phyloP scores from a whole-genome alignment of 257 asterid species.

The Nicotiana tomentosiformis region DNA sequence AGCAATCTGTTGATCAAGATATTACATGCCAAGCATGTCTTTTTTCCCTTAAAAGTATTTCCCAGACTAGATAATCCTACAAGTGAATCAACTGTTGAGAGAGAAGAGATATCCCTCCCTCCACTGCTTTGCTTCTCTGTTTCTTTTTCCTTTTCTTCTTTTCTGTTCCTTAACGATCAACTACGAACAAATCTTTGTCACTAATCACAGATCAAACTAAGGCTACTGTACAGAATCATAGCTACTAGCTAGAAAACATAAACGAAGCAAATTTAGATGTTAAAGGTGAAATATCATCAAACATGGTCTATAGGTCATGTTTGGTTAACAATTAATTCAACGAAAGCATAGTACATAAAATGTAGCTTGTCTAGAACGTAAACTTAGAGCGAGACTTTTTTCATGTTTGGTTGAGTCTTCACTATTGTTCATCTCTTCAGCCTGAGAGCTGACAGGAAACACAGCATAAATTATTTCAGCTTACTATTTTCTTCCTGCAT shows the following conservation, averaged over 20 bases:
- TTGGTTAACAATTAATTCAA: too few relatives aligned
- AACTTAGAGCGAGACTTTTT: too few relatives aligned
- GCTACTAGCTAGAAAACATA: background rate
- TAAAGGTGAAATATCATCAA: background rate
- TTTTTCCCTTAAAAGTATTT: too few relatives aligned
- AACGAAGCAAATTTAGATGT: background rate
- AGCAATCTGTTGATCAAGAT: too few relatives aligned
- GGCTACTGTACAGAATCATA: background rate
- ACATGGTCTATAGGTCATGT: background rate
- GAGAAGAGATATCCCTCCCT: too few relatives aligned
- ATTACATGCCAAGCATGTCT: too few relatives aligned
- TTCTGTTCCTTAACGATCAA: too few relatives aligned
- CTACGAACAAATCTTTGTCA: background rate
- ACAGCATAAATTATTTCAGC: background rate
- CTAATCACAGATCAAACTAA: background rate
- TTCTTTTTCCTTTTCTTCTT: background rate
- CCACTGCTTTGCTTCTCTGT: too few relatives aligned
- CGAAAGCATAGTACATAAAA: too few relatives aligned
- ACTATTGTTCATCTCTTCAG: background rate
- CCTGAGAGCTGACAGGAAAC: background rate
- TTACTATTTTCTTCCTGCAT: background rate
- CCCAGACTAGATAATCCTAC: too few relatives aligned
- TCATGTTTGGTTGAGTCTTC: background rate
- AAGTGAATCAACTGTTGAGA: too few relatives aligned
- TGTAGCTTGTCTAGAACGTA: too few relatives aligned